Conservation (phyloP, 345 rosid species). For the Populus davidiana region DNA sequence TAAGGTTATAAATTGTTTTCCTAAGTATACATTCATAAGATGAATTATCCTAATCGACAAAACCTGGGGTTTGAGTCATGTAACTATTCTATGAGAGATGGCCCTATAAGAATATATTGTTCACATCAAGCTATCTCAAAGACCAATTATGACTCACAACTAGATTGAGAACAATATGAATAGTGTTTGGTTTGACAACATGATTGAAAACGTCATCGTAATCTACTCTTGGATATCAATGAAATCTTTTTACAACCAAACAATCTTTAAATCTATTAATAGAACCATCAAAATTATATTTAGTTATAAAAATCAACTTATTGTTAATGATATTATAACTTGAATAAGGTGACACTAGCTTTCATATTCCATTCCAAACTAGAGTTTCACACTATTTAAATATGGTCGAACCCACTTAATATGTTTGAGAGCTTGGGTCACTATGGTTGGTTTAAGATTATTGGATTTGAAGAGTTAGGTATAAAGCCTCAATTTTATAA, state of each 20-base stretch:
- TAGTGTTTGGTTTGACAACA: not conserved
- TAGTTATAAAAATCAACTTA: not conserved
- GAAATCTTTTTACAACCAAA: not conserved
- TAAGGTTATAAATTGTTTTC: no score
- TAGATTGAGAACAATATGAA: not conserved
- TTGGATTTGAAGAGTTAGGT: no score
- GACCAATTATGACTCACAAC: not conserved
- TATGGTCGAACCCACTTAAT: not conserved
- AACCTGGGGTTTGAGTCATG: no score
- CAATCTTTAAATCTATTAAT: no score
- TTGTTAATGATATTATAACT: not conserved
- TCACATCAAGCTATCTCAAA: not conserved
- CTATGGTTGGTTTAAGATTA: no score
- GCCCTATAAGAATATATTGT: not conserved
- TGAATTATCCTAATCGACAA: no score
- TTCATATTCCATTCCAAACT: not conserved
- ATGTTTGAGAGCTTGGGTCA: no score
- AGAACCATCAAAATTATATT: not conserved
- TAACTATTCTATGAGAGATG: no score
- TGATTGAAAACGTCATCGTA: not conserved
- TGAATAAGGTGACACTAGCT: not conserved
- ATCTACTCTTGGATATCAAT: not conserved
- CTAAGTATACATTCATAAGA: no score
- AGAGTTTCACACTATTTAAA: not conserved
- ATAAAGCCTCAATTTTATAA: no score